Conservation (phyloP, 2,329 filamentous ascomycete genomes). For the Botrytis elliptica region DNA sequence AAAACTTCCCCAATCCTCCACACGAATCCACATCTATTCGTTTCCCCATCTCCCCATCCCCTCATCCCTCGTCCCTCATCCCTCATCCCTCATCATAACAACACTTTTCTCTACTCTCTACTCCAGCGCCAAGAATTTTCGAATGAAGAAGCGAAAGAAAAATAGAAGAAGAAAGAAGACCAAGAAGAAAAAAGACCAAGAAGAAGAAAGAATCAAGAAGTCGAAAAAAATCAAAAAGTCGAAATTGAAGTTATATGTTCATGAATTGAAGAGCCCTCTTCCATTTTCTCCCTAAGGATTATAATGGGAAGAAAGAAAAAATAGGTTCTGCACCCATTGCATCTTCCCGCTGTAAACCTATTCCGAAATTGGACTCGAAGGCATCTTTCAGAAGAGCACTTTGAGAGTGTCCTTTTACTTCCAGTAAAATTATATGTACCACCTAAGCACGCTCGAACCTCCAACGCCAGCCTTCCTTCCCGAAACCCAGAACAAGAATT, state of each 20-base stretch:
- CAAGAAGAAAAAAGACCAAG: not conserved
- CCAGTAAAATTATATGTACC: conserved; percentile 4
- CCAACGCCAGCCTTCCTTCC: conserved; percentile 7
- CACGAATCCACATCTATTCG: not conserved
- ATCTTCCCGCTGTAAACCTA: not conserved
- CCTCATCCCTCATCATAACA: not conserved
- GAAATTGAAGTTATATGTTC: conserved; percentile 3
- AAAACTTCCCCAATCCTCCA: not conserved
- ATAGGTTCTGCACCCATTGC: not conserved
- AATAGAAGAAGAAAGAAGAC: not conserved
- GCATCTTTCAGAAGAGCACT: not conserved
- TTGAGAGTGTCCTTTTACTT: not conserved
- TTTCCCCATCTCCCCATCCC: not conserved
- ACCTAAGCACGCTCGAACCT: not conserved
- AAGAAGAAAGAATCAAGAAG: not conserved
- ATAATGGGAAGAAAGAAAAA: not conserved
- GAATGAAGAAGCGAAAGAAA: not conserved
- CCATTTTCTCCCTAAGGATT: too few species aligned
- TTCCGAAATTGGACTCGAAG: not conserved
- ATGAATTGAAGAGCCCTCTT: not conserved
- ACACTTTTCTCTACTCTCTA: not conserved
- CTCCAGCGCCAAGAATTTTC: not conserved
- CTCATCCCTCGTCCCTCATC: too few species aligned
- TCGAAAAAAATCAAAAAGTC: not conserved
- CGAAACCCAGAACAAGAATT: not conserved